Percentiles rank a stretch among this genome's conserved stretches.
Conservation (phyloP, 192 early-diverging fungal genomes). For the Fimicolochytrium jonesii region DNA sequence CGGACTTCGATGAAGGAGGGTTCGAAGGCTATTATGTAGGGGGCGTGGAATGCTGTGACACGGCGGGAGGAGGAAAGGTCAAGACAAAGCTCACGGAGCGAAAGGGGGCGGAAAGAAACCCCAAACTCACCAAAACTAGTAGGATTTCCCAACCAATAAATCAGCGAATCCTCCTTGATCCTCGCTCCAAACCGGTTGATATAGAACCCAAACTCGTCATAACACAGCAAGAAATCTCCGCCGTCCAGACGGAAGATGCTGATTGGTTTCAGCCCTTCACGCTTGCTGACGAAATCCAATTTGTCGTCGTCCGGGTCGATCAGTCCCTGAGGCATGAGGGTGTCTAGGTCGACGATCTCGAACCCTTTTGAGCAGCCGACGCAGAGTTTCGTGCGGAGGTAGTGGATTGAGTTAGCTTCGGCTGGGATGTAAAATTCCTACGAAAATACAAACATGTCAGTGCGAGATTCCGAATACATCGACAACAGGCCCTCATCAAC, state of each 20-base stretch:
- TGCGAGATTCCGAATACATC: neutral
- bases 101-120: neutral
- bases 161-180: slow-evolving; percentile 68
- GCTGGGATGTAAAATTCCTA: slow-evolving; percentile 92
- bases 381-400: slow-evolving; percentile 77
- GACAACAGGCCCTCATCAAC: too few species aligned
- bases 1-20: slow-evolving; percentile 85
- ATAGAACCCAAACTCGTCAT: slow-evolving; percentile 92
- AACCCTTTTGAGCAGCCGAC: slow-evolving; percentile 91
- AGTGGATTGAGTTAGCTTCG: slow-evolving; percentile 82
- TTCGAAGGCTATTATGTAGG: slow-evolving; percentile 90
- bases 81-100: neutral
- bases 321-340: slow-evolving; percentile 76
- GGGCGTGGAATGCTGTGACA: slow-evolving; percentile 68
- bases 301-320: slow-evolving; percentile 78
- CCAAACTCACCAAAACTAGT: slow-evolving; percentile 58
- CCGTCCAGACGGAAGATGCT: slow-evolving; percentile 75
- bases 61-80: slow-evolving; percentile 32
- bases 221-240: slow-evolving; percentile 84
- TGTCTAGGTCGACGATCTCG: slow-evolving; percentile 85
- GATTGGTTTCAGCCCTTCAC: slow-evolving; percentile 74
- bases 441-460: neutral
- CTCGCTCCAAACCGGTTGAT: slow-evolving; percentile 83
- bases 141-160: slow-evolving; percentile 85
- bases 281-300: slow-evolving; percentile 73